These are phyloP conservation scores for Salix dunnii DNA, from an alignment of 345 rosid genomes.

Conservation along the genomic window DNA sequence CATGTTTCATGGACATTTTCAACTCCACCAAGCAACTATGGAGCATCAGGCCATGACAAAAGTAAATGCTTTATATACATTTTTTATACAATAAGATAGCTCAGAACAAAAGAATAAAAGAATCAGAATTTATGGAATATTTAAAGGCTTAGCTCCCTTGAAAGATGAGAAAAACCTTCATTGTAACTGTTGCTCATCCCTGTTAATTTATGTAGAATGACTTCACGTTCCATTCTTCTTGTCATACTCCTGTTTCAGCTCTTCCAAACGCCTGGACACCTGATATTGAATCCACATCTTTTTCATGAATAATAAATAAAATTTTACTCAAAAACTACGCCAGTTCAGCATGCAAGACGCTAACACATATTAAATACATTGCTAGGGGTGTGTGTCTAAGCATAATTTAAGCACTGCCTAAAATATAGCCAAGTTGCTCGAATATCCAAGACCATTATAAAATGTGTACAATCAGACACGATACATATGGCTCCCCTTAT, in stretches of 20 bases:
- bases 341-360: background rate
- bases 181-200: constrained; percentile 9
- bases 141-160: background rate
- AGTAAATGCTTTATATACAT: too few species aligned
- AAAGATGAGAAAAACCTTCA: constrained; percentile 7
- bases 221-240: constrained; percentile 40
- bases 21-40: constrained; percentile 3
- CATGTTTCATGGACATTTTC: background rate
- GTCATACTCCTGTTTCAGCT: constrained; percentile 54
- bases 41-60: background rate
- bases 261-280: constrained; percentile 76
- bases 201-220: constrained; percentile 25
- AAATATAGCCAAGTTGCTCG: background rate
- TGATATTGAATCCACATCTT: constrained; percentile 14
- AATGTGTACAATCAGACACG: background rate
- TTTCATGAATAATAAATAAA: background rate
- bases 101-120: background rate
- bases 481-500: background rate
- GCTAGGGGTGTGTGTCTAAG: background rate
- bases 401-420: background rate
- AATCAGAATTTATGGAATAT: background rate
- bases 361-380: background rate
- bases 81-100: background rate
- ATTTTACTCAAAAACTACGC: background rate
- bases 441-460: background rate